Conservation (phyloP, 2,329 filamentous ascomycete species). For the Claviceps monticola region DNA sequence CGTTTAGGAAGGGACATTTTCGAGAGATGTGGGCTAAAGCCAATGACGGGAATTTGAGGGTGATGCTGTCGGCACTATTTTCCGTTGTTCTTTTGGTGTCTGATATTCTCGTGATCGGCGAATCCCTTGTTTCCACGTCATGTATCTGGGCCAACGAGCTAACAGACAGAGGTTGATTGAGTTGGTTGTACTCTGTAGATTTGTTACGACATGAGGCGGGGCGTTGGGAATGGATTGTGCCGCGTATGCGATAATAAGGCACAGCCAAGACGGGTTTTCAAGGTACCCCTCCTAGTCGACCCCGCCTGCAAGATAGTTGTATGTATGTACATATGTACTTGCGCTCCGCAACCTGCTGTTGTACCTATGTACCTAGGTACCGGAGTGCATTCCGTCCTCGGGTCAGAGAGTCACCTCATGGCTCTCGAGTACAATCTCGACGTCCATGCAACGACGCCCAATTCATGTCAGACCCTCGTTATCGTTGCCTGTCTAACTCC, state of each 20-base stretch:
- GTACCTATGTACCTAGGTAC: too few relatives aligned
- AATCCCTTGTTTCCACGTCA: neutral
- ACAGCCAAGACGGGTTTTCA: neutral
- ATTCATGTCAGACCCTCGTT: neutral
- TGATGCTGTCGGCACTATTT: neutral
- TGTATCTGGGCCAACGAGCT: neutral
- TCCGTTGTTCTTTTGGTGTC: too few relatives aligned
- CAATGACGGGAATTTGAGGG: neutral
- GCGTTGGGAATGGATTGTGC: neutral
- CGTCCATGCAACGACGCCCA: neutral
- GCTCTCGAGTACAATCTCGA: neutral
- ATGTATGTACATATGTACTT: too few relatives aligned
- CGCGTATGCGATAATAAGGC: conserved; percentile 6
- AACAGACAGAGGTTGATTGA: neutral
- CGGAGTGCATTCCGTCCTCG: too few relatives aligned
- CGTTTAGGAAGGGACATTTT: conserved; percentile 76
- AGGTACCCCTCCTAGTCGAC: neutral
- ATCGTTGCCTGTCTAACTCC: neutral
- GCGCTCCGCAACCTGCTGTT: neutral
- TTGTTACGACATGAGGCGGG: conserved; percentile 6
- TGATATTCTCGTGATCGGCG: neutral
- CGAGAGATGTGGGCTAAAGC: conserved; percentile 1
- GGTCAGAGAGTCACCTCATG: neutral
- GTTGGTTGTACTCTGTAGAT: neutral
- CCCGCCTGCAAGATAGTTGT: neutral